phyloP scores from a whole-genome alignment of 345 rosid genomes.

The Cardamine occulta region DNA sequence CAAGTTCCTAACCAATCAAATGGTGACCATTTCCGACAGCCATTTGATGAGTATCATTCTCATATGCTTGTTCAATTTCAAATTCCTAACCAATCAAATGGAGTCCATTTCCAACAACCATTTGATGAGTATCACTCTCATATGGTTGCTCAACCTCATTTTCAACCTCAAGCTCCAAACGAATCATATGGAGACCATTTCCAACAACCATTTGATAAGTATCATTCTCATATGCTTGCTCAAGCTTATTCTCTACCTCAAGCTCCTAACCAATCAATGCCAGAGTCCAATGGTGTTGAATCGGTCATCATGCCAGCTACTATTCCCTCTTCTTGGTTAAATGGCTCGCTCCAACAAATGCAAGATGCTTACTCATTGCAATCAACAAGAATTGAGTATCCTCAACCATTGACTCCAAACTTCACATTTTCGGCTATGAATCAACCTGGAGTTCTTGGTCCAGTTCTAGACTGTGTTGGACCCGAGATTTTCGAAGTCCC shows the following conservation, averaged over 20 bases:
- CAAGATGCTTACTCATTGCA: constrained; percentile 56
- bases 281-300: constrained; percentile 52
- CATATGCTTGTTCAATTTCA: constrained; percentile 36
- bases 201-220: background rate
- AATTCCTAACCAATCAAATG: constrained; percentile 35
- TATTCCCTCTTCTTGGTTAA: constrained; percentile 48
- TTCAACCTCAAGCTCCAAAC: constrained; percentile 37
- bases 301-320: constrained; percentile 41
- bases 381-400: constrained; percentile 62
- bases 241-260: background rate
- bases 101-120: constrained; percentile 48
- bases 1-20: constrained; percentile 38
- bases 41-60: constrained; percentile 26
- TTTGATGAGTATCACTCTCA: constrained; percentile 33
- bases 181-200: background rate
- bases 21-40: constrained; percentile 25
- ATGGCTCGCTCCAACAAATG: constrained; percentile 49
- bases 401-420: constrained; percentile 62
- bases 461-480: constrained; percentile 39
- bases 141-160: constrained; percentile 22
- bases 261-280: constrained; percentile 22
- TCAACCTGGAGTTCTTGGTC: constrained; percentile 50
- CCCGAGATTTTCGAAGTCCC: background rate
- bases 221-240: background rate
- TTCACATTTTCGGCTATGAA: constrained; percentile 63